A percentile compares a stretch with the other conserved stretches of the same genome.
phyloP scores from a whole-genome alignment of 2,329 filamentous ascomycete species.

The Alternaria burnsii region DNA sequence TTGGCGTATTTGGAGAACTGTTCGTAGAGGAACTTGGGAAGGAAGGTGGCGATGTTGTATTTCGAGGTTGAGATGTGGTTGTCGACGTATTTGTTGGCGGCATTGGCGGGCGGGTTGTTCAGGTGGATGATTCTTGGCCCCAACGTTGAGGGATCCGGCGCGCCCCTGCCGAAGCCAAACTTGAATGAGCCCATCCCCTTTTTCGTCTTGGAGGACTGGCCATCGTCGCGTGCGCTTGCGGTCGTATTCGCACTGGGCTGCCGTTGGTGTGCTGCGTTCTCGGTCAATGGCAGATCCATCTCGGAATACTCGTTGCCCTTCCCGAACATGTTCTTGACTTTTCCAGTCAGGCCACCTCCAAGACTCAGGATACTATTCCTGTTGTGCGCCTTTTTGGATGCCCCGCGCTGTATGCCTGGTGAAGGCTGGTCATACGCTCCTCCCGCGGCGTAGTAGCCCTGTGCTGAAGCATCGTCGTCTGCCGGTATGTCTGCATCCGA shows the following conservation, averaged over 20 bases:
- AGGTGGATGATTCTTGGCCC: constrained; percentile 93
- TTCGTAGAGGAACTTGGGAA: constrained; percentile 97
- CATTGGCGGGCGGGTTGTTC: constrained; percentile 95
- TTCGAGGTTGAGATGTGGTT: constrained; percentile 98
- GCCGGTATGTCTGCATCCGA: constrained; percentile 85
- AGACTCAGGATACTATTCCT: constrained; percentile 89
- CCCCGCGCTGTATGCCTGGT: constrained; percentile 56
- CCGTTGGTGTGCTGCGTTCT: constrained; percentile 65
- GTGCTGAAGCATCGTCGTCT: constrained; percentile 77
- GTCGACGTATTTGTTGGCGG: constrained; percentile 87
- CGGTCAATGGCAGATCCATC: constrained; percentile 96
- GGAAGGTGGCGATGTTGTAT: constrained; percentile 91
- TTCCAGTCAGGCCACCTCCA: constrained; percentile 86
- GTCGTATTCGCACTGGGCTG: constrained; percentile 53
- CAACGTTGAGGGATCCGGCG: constrained; percentile 87
- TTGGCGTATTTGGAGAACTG: constrained; percentile 99
- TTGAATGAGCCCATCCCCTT: constrained; percentile 73
- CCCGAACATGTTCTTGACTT: constrained; percentile 88
- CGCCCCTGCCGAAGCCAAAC: constrained; percentile 86
- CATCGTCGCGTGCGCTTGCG: constrained; percentile 52
- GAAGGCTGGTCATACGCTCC: constrained; percentile 65
- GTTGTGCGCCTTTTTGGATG: constrained; percentile 68
- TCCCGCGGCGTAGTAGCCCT: constrained; percentile 78
- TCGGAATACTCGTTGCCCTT: constrained; percentile 90
- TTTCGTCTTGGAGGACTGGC: constrained; percentile 48